phyloP scores from a whole-genome alignment of 2,329 filamentous ascomycete genomes.

The Cladophialophora bantiana region DNA sequence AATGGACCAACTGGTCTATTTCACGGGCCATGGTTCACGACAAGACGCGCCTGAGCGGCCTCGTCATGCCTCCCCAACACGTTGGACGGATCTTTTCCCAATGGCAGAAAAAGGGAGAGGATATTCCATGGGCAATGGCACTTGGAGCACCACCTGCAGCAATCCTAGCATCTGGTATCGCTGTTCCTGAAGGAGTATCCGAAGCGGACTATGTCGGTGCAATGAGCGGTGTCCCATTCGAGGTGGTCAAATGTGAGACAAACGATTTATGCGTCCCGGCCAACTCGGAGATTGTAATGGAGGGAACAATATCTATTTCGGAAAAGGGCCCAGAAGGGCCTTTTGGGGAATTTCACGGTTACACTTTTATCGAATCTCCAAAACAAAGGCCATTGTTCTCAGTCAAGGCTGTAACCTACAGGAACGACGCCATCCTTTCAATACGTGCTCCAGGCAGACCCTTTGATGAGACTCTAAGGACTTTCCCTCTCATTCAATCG shows the following conservation, averaged over 20 bases:
- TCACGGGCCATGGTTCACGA: slow-evolving; percentile 57
- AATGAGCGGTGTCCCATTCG: slow-evolving; percentile 53
- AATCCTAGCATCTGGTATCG: slow-evolving; percentile 58
- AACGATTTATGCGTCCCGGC: slow-evolving; percentile 59
- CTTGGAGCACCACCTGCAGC: slow-evolving; percentile 60
- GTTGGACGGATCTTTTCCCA: slow-evolving; percentile 55
- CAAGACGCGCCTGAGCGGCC: slow-evolving; percentile 50
- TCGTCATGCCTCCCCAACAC: slow-evolving; percentile 56
- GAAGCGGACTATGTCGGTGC: slow-evolving; percentile 60
- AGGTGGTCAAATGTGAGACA: slow-evolving; percentile 61
- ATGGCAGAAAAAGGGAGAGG: slow-evolving; percentile 56
- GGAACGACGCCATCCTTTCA: slow-evolving; percentile 41
- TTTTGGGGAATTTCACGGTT: slow-evolving; percentile 58
- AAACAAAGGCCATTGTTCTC: slow-evolving; percentile 52
- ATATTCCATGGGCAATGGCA: slow-evolving; percentile 57
- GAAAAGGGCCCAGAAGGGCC: slow-evolving; percentile 57
- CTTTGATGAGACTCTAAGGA: neutral
- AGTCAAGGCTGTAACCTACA: slow-evolving; percentile 58
- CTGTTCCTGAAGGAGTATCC: slow-evolving; percentile 56
- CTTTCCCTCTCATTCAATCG: neutral
- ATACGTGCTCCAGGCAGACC: neutral
- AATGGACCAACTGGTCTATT: slow-evolving; percentile 55
- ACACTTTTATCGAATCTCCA: slow-evolving; percentile 53
- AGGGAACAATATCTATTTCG: slow-evolving; percentile 56
- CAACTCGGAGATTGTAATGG: slow-evolving; percentile 59